Conservation (phyloP, 306 rosid genomes). For the Prunus mume region DNA sequence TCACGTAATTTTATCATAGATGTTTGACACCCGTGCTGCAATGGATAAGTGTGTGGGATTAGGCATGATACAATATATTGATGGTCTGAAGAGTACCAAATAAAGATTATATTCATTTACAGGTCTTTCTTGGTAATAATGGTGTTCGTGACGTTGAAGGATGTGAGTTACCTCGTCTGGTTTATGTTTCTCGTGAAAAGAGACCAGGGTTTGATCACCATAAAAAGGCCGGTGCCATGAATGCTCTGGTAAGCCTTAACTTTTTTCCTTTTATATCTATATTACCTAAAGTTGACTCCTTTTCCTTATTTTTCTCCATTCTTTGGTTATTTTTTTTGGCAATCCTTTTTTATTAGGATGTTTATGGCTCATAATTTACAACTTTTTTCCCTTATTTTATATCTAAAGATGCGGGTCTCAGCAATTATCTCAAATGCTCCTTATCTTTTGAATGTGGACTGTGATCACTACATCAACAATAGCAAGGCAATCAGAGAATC, state of each 20-base stretch:
- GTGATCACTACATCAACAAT: constrained; percentile 98
- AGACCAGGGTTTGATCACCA: constrained; percentile 97
- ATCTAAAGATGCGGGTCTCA: constrained; percentile 72
- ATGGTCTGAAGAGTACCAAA: background rate
- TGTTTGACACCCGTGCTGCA: background rate
- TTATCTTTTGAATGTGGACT: constrained; percentile 82
- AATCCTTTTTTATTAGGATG: background rate
- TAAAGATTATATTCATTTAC: background rate
- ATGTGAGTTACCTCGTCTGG: constrained; percentile 78
- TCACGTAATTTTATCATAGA: background rate
- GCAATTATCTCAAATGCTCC: constrained; percentile 91
- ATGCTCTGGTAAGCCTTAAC: constrained; percentile 63
- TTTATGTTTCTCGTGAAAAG: constrained; percentile 94
- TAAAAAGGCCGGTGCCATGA: constrained; percentile 99
- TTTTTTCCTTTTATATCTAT: background rate
- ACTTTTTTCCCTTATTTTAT: constrained; percentile 15
- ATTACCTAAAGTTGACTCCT: background rate
- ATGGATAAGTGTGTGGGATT: background rate
- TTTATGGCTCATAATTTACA: background rate
- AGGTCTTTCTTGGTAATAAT: constrained; percentile 89
- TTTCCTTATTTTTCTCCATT: background rate
- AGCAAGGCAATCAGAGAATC: constrained; percentile 96
- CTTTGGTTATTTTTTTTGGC: constrained; percentile 4
- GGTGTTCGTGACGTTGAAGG: constrained; percentile 86
- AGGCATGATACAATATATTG: constrained; percentile 2